These are phyloP conservation scores for Nemania diffusa DNA, from an alignment of 2,329 filamentous ascomycete genomes.

Conservation along the genomic window DNA sequence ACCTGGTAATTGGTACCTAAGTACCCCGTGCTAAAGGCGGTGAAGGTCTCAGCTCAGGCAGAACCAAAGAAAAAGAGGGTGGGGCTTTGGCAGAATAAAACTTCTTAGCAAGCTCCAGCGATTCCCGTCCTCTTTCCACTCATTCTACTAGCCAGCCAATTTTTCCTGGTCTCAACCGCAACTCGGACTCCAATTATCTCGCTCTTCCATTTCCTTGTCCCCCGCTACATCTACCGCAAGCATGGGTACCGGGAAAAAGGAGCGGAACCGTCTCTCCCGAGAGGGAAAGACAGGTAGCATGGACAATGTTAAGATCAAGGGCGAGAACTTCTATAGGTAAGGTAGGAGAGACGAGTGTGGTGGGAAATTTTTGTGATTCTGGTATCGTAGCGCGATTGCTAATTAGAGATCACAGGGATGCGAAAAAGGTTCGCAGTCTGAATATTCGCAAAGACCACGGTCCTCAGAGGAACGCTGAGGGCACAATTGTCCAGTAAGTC, in stretches of 20 bases:
- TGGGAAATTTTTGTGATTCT: slow-evolving; percentile 5
- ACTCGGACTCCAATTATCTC: too few species aligned
- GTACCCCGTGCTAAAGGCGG: slow-evolving; percentile 29
- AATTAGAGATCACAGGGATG: slow-evolving; percentile 50
- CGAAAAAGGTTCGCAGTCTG: slow-evolving; percentile 88
- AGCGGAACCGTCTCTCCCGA: slow-evolving; percentile 81
- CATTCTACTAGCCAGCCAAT: slow-evolving; percentile 29
- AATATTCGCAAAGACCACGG: slow-evolving; percentile 93
- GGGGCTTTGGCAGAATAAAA: slow-evolving; percentile 30
- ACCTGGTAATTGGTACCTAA: not conserved
- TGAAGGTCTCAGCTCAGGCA: slow-evolving; percentile 30
- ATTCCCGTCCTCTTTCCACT: slow-evolving; percentile 10
- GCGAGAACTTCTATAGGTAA: slow-evolving; percentile 89
- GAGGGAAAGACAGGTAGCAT: slow-evolving; percentile 88
- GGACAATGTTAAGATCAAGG: slow-evolving; percentile 91
- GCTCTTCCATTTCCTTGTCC: too few species aligned
- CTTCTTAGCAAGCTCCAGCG: slow-evolving; percentile 23
- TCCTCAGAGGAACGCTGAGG: slow-evolving; percentile 81
- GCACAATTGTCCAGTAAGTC: slow-evolving; percentile 77
- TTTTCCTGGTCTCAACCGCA: slow-evolving; percentile 38
- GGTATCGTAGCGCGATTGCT: not conserved
- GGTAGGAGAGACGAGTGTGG: slow-evolving; percentile 18
- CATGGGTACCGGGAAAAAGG: slow-evolving; percentile 95
- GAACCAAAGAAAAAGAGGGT: slow-evolving; percentile 33
- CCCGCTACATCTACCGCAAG: slow-evolving; percentile 33